Evolutionary conservation across 2,329 filamentous ascomycete genomes (phyloP).

Genomic region (Thelonectria olida): DNA sequence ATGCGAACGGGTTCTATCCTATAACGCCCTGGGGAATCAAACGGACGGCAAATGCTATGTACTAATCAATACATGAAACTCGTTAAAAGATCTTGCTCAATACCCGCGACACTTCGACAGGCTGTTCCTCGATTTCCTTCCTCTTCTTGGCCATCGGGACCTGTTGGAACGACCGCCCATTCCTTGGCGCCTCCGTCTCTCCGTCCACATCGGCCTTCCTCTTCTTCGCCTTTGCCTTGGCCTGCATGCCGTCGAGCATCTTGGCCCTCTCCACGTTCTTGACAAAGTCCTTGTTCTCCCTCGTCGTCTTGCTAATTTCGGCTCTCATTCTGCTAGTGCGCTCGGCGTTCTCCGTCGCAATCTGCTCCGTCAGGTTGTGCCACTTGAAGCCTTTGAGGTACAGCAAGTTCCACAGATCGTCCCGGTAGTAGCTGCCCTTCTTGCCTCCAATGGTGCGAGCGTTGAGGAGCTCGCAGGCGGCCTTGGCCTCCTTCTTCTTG

Average conservation of each 20-base stretch:
- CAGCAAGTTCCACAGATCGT: constrained; percentile 86
- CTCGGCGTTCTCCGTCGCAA: constrained; percentile 83
- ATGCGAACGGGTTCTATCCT: too few relatives aligned
- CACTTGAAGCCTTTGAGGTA: constrained; percentile 89
- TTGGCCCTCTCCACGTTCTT: constrained; percentile 82
- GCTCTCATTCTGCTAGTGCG: constrained; percentile 78
- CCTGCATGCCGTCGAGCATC: constrained; percentile 79
- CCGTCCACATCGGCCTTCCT: constrained; percentile 42
- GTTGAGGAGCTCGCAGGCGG: constrained; percentile 80
- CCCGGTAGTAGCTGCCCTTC: constrained; percentile 84
- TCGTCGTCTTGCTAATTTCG: constrained; percentile 78
- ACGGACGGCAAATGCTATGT: neutral
- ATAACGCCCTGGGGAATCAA: constrained; percentile 7
- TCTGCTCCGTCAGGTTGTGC: constrained; percentile 78
- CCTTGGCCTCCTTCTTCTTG: constrained; percentile 79
- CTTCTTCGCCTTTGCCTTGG: constrained; percentile 58
- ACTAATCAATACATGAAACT: constrained; percentile 16
- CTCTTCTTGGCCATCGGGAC: constrained; percentile 65
- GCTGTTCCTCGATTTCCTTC: constrained; percentile 54
- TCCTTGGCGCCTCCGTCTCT: constrained; percentile 33
- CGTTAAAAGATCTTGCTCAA: constrained; percentile 71
- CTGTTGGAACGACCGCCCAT: constrained; percentile 70
- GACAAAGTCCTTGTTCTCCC: constrained; percentile 84
- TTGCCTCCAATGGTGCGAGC: constrained; percentile 82
- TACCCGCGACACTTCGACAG: constrained; percentile 67